These are phyloP conservation scores for Paxillus involutus DNA, from an alignment of 768 basidiomycete genomes.

Conservation along the genomic window DNA sequence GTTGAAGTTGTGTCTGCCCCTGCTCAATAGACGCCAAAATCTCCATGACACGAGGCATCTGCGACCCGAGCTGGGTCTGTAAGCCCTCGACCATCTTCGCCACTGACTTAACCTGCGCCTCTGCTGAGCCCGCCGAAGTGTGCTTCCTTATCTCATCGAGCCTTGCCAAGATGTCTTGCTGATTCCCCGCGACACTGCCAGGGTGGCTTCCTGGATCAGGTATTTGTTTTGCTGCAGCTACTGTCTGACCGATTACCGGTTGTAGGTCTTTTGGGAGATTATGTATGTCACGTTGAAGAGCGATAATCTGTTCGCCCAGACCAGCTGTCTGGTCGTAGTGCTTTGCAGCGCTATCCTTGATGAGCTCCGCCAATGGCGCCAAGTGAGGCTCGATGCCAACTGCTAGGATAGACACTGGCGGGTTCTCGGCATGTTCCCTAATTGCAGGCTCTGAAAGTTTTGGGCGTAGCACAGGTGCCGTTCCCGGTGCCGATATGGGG, in stretches of 20 bases:
- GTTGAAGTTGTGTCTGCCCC: constrained; percentile 18
- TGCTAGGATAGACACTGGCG: constrained; percentile 7
- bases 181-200: not conserved
- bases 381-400: constrained; percentile 17
- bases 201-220: not conserved
- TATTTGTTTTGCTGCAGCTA: constrained; percentile 5
- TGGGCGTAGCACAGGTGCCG: constrained; percentile 8
- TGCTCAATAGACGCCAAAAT: constrained; percentile 32
- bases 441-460: constrained; percentile 21
- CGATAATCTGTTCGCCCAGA: constrained; percentile 31
- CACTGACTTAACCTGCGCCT: constrained; percentile 20
- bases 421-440: constrained; percentile 17
- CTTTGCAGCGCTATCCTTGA: constrained; percentile 35
- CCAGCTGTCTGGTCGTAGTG: constrained; percentile 36
- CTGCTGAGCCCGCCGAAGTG: constrained; percentile 4
- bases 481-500: not conserved
- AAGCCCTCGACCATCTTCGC: constrained; percentile 39
- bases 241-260: constrained; percentile 8
- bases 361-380: constrained; percentile 31
- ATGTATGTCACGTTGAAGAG: constrained; percentile 32
- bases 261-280: constrained; percentile 28
- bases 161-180: constrained; percentile 8
- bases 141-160: constrained; percentile 21
- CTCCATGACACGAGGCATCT: constrained; percentile 36
- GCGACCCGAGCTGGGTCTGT: constrained; percentile 36